Evolutionary conservation across 306 rosid species (phyloP), one percentile per base, ranked within the genome.

Genomic region (Quillaja saponaria): DNA sequence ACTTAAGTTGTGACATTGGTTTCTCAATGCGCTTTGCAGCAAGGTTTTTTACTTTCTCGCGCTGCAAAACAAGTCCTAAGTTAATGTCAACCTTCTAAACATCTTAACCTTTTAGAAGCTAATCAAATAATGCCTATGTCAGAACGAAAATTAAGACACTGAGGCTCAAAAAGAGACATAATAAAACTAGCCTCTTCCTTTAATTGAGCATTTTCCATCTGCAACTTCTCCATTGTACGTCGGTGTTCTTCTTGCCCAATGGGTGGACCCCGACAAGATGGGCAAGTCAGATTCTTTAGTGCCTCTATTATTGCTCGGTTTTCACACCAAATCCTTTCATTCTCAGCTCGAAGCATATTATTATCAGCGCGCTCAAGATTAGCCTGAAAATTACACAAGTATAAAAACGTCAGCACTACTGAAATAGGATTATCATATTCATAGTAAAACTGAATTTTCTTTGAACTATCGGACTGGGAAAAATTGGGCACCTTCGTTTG

Each of bases 201-300:
- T 10, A 90, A 80, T 5, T 57, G 50, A 6, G 80, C 66, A 65
- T 90, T 85, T 67, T 90, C 80, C 6, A 59, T 68, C 11, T 39
- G 60, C 66, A 90, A 63, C 25, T 54, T 77, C 18, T 79, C 72
- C 20, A 85, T 25, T 44, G 16, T 48, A 2, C 9, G 75, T 15
- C 71, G 72, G 13, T 83, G 73, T 6, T 82, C 85, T 58, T 69
- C 82, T 5, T 65, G 60, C 10, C 77, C 76, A 68, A 51, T 46
- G 0, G 87, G 77, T 18, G 88, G 78, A 40, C 90, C 94, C 5
- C 88, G 90, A 80, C 96, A 90, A 40, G 78, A 10, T 33, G 72
- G 73, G 68, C 96, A 90, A 48, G 58, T 47, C 1, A 74, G 72
- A 49, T 44, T 73, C 63, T 74, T 78, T 35, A 85, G 45, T 2